Percentiles rank a stretch among this genome's conserved stretches.
Conservation (phyloP, 1,284 basidiomycete genomes). For the Phylloporus sp. region DNA sequence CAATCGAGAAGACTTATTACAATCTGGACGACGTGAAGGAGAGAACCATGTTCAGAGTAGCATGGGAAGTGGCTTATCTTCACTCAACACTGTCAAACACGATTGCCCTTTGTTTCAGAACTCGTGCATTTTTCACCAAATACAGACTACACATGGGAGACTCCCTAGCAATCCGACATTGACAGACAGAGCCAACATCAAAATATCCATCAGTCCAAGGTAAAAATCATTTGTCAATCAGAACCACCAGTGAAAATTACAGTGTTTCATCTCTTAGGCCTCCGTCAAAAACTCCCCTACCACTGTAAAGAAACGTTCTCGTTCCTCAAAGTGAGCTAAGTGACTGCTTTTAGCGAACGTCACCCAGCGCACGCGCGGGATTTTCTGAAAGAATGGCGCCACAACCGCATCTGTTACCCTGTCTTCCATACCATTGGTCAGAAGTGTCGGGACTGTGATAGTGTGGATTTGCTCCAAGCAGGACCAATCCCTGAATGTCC, state of each 20-base stretch:
- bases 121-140: background rate
- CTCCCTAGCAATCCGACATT: background rate
- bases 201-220: too few relatives aligned
- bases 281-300: slow-evolving; percentile 1
- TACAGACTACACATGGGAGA: background rate
- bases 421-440: slow-evolving; percentile 44
- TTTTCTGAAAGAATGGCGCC: slow-evolving; percentile 41
- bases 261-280: background rate
- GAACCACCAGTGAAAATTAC: too few relatives aligned
- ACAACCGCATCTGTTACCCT: slow-evolving; percentile 40
- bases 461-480: slow-evolving; percentile 38
- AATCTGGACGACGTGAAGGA: too few relatives aligned
- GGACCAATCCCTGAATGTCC: slow-evolving; percentile 43
- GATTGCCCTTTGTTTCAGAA: too few relatives aligned
- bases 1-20: too few relatives aligned
- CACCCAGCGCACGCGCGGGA: slow-evolving; percentile 44
- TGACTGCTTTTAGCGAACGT: slow-evolving; percentile 43
- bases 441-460: slow-evolving; percentile 42
- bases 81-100: too few relatives aligned
- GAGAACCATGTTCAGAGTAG: too few relatives aligned
- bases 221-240: too few relatives aligned
- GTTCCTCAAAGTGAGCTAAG: slow-evolving; percentile 34
- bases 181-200: too few relatives aligned
- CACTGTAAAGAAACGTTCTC: slow-evolving; percentile 8
- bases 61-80: too few relatives aligned